Conservation (phyloP, 2,329 filamentous ascomycete genomes). For the Colletotrichum nymphaeae region DNA sequence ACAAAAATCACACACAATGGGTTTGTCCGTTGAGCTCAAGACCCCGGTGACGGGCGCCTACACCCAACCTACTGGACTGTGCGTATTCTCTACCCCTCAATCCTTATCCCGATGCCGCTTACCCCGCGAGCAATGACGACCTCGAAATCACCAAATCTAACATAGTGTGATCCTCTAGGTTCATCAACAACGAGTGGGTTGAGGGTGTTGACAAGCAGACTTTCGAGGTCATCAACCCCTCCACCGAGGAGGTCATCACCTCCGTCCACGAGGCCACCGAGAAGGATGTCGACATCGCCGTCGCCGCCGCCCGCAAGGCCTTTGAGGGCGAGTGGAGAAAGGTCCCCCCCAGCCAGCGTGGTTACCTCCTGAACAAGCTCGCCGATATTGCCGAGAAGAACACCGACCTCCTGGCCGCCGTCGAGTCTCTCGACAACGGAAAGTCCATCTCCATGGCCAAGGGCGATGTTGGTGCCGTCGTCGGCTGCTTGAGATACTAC, state of each 20-base stretch:
- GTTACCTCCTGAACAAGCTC: constrained; percentile 78
- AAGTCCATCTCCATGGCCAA: constrained; percentile 83
- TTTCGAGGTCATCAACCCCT: constrained; percentile 92
- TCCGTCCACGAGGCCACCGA: constrained; percentile 87
- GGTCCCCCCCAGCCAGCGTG: constrained; percentile 77
- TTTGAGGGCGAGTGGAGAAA: constrained; percentile 80
- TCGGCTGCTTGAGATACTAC: constrained; percentile 74
- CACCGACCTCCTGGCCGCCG: constrained; percentile 77
- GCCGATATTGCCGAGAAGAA: constrained; percentile 86
- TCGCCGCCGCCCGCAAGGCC: constrained; percentile 85
- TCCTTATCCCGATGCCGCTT: not conserved
- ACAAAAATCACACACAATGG: constrained; percentile 45
- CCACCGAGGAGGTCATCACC: constrained; percentile 86
- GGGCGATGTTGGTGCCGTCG: constrained; percentile 76
- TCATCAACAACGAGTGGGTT: constrained; percentile 95
- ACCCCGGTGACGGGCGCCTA: constrained; percentile 73
- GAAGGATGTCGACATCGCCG: constrained; percentile 86
- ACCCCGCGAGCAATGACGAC: not conserved
- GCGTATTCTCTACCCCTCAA: constrained; percentile 44
- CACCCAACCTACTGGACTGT: constrained; percentile 72
- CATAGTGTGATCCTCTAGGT: constrained; percentile 60
- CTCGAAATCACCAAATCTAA: not conserved
- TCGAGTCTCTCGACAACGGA: constrained; percentile 91
- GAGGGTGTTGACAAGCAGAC: constrained; percentile 86
- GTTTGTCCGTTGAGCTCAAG: constrained; percentile 70